Evolutionary conservation across 2,329 filamentous ascomycete genomes (phyloP), one percentile per base, ranked within the genome.

Genomic region (Ceratocystis destructans): DNA sequence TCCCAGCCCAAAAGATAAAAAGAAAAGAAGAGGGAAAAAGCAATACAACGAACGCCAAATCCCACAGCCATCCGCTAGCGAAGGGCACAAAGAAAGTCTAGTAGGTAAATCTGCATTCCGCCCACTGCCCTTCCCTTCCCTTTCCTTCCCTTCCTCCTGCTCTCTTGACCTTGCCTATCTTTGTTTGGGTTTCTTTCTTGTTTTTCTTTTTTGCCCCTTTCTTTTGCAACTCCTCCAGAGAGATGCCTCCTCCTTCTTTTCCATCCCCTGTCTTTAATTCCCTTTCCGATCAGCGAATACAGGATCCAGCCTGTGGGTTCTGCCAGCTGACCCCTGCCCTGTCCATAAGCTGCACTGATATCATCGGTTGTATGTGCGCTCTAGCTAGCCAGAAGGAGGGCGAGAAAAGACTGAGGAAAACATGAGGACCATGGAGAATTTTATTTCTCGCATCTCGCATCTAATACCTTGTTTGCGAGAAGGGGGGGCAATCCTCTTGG

Each of bases 291-390:
- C 53, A 57, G 25, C 53, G 12, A 57, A 25, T 15, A 31, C 22
- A 31, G 22, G 53, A 28, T n/a, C 53, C 53, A 2, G 25, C 22
- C 53, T 57, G 25, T 57, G 25, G 25, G 22, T 57, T 57, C 53
- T 57, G 53, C 53, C 53, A 57, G 31, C 10, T 33, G 53, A 57
- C 31, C 53, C 53, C 22, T 57, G 25, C 53, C 53, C 53, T 57
- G 22, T 15, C 25, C 31, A 57, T 28, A 57, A 25, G 53, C 25
- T 57, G 53, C 53, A 57, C 53, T 57, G 53, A 57, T 57, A 57
- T 57, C 25, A 57, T 57, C 53, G 53, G 22, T 17, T 31, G 25
- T 57, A 57, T 57, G 22, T 57, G 53, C 53, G 53, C 10, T 57
- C 22, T 31, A 57, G 53, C 53, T 28, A 57, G 15, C 2, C 6